Evolutionary conservation across 176 grass and related monocot genomes (phyloP).

Genomic region (Microstegium vimineum): DNA sequence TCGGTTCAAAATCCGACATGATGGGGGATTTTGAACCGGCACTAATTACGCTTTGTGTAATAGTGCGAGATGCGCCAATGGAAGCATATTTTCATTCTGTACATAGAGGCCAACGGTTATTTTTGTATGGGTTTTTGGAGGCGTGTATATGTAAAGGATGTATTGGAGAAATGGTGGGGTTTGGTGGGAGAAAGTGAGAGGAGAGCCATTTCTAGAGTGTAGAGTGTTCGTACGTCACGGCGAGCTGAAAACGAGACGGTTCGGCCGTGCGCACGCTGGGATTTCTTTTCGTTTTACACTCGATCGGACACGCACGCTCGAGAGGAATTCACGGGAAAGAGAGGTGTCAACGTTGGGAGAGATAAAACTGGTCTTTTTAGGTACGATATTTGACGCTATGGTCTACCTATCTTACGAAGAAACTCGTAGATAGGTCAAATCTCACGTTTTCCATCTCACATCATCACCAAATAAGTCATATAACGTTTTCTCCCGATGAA

Average conservation of each 20-base stretch:
- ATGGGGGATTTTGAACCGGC: no score
- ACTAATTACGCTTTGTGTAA: no score
- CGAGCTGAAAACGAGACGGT: slow-evolving; percentile 15
- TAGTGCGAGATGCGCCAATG: background rate
- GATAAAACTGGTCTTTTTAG: slow-evolving; percentile 20
- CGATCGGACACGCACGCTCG: background rate
- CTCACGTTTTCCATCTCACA: background rate
- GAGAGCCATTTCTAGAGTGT: slow-evolving; percentile 12
- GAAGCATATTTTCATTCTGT: background rate
- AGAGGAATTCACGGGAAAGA: background rate
- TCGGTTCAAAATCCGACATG: no score
- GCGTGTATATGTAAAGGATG: background rate
- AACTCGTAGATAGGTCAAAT: background rate
- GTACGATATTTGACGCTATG: slow-evolving; percentile 2
- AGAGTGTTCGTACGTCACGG: slow-evolving; percentile 9
- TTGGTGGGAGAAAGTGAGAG: slow-evolving; percentile 70
- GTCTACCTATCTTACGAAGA: slow-evolving; percentile 14
- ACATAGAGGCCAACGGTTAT: no score
- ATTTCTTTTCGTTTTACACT: background rate
- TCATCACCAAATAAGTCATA: background rate
- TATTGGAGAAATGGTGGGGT: slow-evolving; percentile 20
- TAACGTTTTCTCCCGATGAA: no score
- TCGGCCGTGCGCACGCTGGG: slow-evolving; percentile 1
- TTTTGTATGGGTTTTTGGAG: background rate
- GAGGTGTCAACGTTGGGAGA: slow-evolving; percentile 39